Evolutionary conservation across 2,329 filamentous ascomycete genomes (phyloP), one percentile per base, ranked within the genome.

Genomic region (Cordyceps cicadae): DNA sequence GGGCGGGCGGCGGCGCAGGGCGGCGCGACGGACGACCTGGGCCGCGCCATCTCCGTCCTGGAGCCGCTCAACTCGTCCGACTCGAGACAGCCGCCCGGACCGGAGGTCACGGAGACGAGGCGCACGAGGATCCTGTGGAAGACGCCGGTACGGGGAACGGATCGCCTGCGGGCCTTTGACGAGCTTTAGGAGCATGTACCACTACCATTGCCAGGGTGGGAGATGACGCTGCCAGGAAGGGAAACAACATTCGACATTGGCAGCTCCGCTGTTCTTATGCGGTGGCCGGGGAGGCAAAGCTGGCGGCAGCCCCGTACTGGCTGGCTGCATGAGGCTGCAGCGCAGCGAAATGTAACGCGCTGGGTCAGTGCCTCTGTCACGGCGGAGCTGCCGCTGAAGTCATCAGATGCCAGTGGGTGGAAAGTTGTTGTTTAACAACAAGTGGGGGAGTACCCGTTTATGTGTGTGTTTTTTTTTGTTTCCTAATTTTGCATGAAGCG

Each of bases 101-200:
- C 64, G 12, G 64, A 65, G n/a, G 64, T 61, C 5, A 65, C 62
- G 34, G 66, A 69, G 39, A 53, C 55, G 29, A 29, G 29, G 14
- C 45, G 19, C 45, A 64, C 65, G 51, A 64, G 64, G 51, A 55
- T 70, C 29, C 63, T 64, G n/a, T 64, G 67, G 64, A 70, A 71
- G 64, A 67, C 66, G 62, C 64, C 64, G 11, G 59, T 45, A 26
- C 66, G 68, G 34, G 67, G 68, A 41, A 72, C 71, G 17, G 77
- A 78, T 60, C 67, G 70, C 62, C 66, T 80, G 48, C 72, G 74
- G 59, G 71, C 70, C 19, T 78, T 81, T 67, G 78, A 81, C 61
- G 79, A 81, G 70, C 67, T 81, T 56, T 81, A 68, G 73, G 17
- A 37, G 14, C 39, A 17, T 7, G 41, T 24, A 19, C 14, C 39